Percentiles rank a stretch among this genome's conserved stretches.
Conservation (phyloP, 352 stramenopile species). For the Elongisporangium anandrum region DNA sequence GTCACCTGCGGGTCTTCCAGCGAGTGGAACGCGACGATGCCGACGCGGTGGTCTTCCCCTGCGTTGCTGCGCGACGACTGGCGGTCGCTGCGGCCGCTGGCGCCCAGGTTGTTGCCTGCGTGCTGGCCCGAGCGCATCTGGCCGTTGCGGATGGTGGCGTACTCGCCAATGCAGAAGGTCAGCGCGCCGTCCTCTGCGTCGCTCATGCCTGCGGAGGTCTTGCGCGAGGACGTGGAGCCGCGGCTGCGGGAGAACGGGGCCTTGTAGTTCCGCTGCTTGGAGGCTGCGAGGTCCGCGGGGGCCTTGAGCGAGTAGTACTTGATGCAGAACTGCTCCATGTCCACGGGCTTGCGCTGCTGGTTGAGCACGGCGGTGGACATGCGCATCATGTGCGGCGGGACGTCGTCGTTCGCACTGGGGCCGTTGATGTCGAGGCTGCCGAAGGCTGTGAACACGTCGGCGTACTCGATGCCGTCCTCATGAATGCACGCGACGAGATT, state of each 20-base stretch:
- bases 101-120: not conserved
- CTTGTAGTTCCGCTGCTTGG: not conserved
- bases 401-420: constrained; percentile 1
- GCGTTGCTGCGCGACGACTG: constrained; percentile 9
- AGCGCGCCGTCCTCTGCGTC: constrained; percentile 2
- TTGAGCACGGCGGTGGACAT: constrained; percentile 25
- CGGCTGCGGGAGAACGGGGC: constrained; percentile 26
- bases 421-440: constrained; percentile 9
- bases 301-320: constrained; percentile 54
- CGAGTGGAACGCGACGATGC: constrained; percentile 69
- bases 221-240: constrained; percentile 19
- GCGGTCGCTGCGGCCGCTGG: not conserved
- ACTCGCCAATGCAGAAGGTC: constrained; percentile 56
- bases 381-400: constrained; percentile 6
- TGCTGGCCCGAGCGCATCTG: constrained; percentile 15
- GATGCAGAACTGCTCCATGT: constrained; percentile 39
- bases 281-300: constrained; percentile 1
- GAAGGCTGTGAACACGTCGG: constrained; percentile 63
- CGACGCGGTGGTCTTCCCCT: constrained; percentile 37
- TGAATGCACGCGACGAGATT: constrained; percentile 52
- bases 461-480: constrained; percentile 49
- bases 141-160: constrained; percentile 50
- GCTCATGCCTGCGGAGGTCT: constrained; percentile 4
- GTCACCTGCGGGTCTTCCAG: constrained; percentile 57
- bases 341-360: constrained; percentile 2